Percentiles rank a stretch among this genome's conserved stretches.
These are phyloP conservation scores for Allium sativum DNA, from an alignment of 106 monocot genomes.

Conservation along the genomic window DNA sequence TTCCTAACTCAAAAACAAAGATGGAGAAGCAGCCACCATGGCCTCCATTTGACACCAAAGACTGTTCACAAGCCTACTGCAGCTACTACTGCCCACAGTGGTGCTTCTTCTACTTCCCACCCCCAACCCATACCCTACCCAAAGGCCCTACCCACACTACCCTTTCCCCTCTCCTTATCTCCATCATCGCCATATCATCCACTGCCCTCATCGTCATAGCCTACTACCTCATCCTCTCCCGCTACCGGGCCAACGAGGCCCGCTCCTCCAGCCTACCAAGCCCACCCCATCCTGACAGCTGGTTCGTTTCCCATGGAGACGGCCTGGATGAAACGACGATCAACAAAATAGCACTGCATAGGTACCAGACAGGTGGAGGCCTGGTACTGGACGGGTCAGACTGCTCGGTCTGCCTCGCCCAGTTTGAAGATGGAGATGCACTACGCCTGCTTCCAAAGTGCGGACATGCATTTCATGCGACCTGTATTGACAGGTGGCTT, in stretches of 20 bases:
- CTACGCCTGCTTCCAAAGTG: slow-evolving; percentile 42
- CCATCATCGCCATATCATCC: slow-evolving; percentile 30
- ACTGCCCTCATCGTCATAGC: slow-evolving; percentile 32
- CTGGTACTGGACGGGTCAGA: slow-evolving; percentile 22
- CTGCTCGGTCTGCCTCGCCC: slow-evolving; percentile 32
- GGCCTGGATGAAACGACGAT: not conserved
- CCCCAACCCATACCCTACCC: not conserved
- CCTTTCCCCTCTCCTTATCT: slow-evolving; percentile 29
- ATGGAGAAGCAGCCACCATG: slow-evolving; percentile 7
- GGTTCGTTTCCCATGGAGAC: slow-evolving; percentile 11
- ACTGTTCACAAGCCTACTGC: slow-evolving; percentile 53
- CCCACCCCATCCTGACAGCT: not conserved
- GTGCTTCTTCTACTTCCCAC: not conserved
- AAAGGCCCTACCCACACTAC: slow-evolving; percentile 10
- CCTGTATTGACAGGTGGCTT: slow-evolving; percentile 53
- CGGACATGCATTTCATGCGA: slow-evolving; percentile 34
- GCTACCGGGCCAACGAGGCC: not conserved
- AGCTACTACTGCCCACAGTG: slow-evolving; percentile 34
- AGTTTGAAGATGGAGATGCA: slow-evolving; percentile 37
- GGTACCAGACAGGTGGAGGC: slow-evolving; percentile 12
- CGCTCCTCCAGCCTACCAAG: not conserved
- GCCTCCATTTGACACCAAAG: slow-evolving; percentile 18
- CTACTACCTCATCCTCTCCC: slow-evolving; percentile 31
- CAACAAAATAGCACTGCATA: slow-evolving; percentile 3
- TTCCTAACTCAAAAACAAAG: not conserved